Evolutionary conservation across 805 yeast species (phyloP), one percentile per base, ranked within the genome.

Genomic region (Yarrowia deformans): DNA sequence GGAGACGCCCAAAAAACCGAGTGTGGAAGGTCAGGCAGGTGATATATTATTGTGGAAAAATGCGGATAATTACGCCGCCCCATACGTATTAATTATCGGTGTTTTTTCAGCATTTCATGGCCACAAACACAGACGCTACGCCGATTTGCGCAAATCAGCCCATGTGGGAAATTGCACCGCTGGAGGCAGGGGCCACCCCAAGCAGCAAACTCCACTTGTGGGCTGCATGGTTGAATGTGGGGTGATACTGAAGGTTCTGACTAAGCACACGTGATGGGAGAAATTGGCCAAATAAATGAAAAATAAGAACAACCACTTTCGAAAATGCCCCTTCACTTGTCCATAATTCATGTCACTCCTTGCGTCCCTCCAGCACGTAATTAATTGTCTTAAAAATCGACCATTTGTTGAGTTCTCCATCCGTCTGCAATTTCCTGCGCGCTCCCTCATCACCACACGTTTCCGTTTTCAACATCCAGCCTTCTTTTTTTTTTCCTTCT

Each of bases 151-250:
- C 9, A 19, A 37, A 37, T 37, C 58, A 52, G 58, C 58, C 58
- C 58, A 52, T 54, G 45, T 54, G 45, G 45, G 60, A 54, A 54
- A 54, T 54, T 54, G 60, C 60, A 54, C 60, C 42, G 18, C 58
- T 54, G 45, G 34, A 54, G 60, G 60, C 60, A 54, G 60, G 60
- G 60, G 60, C 60, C 60, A 54, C 60, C 45, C 60, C 60, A 54
- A 54, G 60, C 60, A 54, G 60, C 60, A 54, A 54, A 54, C 60
- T 54, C 60, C 60, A 54, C 60, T 39, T 54, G 60, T 37, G 60
- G 60, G 60, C 60, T 54, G 60, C 60, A 54, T 54, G 45, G 60
- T 14, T 19, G 45, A 54, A 54, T 54, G 60, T 54, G 60, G 60
- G 60, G 45, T 54, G 60, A 54, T 39, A 54, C 60, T 19, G 45